Percentiles rank a stretch among this genome's conserved stretches.
Conservation (phyloP, 495 filamentous ascomycete species). For the Penicillium paradoxum region DNA sequence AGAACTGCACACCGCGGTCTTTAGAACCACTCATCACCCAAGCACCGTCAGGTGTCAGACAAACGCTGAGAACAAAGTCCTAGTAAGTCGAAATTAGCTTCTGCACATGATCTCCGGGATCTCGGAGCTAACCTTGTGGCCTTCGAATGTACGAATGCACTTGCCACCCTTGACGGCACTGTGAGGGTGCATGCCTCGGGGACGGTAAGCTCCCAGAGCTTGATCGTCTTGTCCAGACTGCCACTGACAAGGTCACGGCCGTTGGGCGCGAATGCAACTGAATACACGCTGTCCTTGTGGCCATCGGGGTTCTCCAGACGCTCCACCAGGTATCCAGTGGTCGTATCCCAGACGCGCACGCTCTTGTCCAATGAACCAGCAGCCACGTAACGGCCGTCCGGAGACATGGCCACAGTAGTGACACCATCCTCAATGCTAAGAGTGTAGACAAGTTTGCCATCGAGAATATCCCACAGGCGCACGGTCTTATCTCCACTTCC, state of each 20-base stretch:
- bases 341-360: constrained; percentile 83
- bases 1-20: constrained; percentile 88
- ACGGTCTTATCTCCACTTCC: constrained; percentile 86
- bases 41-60: constrained; percentile 77
- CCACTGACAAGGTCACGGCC: constrained; percentile 83
- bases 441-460: constrained; percentile 65
- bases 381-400: constrained; percentile 78
- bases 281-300: constrained; percentile 90
- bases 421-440: constrained; percentile 87
- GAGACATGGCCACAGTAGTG: constrained; percentile 88
- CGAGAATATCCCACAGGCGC: constrained; percentile 81
- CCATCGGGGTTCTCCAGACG: constrained; percentile 80
- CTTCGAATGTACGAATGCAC: constrained; percentile 85
- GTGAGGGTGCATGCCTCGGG: constrained; percentile 57
- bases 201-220: constrained; percentile 86
- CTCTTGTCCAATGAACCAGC: constrained; percentile 88
- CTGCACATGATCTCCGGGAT: neutral
- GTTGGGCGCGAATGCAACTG: constrained; percentile 84
- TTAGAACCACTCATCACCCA: constrained; percentile 93
- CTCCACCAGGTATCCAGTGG: constrained; percentile 74
- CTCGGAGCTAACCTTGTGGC: constrained; percentile 66
- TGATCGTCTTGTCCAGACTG: constrained; percentile 90
- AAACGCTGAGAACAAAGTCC: constrained; percentile 90
- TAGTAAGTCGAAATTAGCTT: constrained; percentile 29
- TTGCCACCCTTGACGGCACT: constrained; percentile 67